phyloP scores from a whole-genome alignment of 495 filamentous ascomycete species.

The Elaphomyces granulatus region DNA sequence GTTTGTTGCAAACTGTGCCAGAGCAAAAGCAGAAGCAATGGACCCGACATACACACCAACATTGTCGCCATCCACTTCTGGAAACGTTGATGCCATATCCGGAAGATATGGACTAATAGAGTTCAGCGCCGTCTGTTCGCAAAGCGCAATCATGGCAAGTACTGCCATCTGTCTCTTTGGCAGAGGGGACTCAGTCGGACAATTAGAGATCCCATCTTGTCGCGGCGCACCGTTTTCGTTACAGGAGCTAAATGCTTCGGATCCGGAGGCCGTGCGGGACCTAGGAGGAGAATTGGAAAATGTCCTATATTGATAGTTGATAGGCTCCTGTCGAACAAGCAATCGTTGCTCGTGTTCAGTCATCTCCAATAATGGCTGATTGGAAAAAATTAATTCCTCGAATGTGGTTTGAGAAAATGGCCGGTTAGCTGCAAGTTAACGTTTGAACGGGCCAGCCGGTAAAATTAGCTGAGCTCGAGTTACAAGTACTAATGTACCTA shows the following conservation, averaged over 20 bases:
- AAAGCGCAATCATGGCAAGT: conserved; percentile 74
- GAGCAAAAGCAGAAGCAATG: conserved; percentile 78
- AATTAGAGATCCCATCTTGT: neutral
- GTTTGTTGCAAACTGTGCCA: conserved; percentile 84
- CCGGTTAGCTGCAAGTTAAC: no score
- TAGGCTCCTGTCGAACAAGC: neutral
- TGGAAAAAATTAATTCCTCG: no score
- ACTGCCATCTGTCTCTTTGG: conserved; percentile 72
- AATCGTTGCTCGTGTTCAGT: neutral
- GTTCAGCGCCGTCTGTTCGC: conserved; percentile 92
- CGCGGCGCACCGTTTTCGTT: neutral
- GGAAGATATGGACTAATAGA: conserved; percentile 94
- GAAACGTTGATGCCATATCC: conserved; percentile 76
- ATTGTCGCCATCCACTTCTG: conserved; percentile 52
- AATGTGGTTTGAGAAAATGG: no score
- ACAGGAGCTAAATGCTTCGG: neutral
- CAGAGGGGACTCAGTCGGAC: conserved; percentile 37
- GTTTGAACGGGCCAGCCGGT: no score
- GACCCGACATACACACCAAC: conserved; percentile 83
- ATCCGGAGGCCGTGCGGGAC: neutral
- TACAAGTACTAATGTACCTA: no score
- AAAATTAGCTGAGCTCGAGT: no score
- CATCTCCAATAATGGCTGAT: no score
- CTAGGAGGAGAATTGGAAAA: neutral
- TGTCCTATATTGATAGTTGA: neutral